A percentile compares a stretch with the other conserved stretches of the same genome.
phyloP scores from a whole-genome alignment of 129 eudicot species.

The Smallanthus sonchifolius region DNA sequence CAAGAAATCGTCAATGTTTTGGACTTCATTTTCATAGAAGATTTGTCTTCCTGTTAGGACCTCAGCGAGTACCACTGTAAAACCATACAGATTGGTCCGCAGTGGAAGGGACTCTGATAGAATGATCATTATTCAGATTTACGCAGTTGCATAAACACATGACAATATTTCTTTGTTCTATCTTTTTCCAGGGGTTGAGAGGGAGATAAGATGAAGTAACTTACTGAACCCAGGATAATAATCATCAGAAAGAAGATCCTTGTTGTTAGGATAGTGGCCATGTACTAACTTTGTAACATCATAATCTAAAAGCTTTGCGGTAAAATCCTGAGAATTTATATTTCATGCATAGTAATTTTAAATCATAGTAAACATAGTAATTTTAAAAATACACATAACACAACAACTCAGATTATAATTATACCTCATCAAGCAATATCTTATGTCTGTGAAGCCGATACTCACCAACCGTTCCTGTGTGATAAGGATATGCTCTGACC shows the following conservation, averaged over 20 bases:
- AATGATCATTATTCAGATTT: not conserved
- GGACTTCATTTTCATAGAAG: not conserved
- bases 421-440: not conserved
- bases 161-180: too few relatives aligned
- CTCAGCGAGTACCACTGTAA: not conserved
- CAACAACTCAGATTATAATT: not conserved
- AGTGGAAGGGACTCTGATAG: not conserved
- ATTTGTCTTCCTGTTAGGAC: not conserved
- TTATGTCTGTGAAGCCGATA: not conserved
- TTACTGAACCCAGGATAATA: constrained; percentile 5
- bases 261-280: not conserved
- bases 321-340: constrained; percentile 1
- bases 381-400: not conserved
- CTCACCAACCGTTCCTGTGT: not conserved
- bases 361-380: not conserved
- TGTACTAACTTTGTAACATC: not conserved
- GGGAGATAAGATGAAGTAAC: not conserved
- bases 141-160: not conserved
- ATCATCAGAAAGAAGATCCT: not conserved
- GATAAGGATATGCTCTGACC: not conserved
- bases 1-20: not conserved
- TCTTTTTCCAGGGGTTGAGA: too few relatives aligned
- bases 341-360: not conserved
- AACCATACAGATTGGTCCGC: constrained; percentile 1
- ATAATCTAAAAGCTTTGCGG: constrained; percentile 5